Percentiles rank a stretch among this genome's conserved stretches.
phyloP scores from a whole-genome alignment of 805 yeast species.

The Scheffersomyces spartinae region DNA sequence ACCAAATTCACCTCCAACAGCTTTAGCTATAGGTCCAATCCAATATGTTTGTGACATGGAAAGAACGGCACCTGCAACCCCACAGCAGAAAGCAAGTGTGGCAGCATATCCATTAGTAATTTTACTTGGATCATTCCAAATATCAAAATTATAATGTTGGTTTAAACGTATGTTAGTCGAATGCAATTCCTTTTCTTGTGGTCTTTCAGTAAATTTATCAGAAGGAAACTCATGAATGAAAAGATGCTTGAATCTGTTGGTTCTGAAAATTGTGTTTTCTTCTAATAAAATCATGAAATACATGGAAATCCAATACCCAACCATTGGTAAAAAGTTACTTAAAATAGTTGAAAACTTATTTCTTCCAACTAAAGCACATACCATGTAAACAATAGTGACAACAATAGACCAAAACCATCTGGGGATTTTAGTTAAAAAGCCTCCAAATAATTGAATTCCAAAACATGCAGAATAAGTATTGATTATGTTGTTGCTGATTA shows the following conservation, averaged over 20 bases:
- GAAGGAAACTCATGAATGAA: too few relatives aligned
- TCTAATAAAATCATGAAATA: conserved; percentile 61
- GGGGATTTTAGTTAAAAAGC: conserved; percentile 47
- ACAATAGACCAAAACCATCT: conserved; percentile 67
- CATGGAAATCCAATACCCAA: conserved; percentile 84
- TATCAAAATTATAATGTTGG: conserved; percentile 55
- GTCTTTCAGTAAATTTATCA: too few relatives aligned
- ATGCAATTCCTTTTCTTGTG: too few relatives aligned
- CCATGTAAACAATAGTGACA: conserved; percentile 51
- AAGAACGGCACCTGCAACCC: conserved; percentile 71
- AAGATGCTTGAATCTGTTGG: conserved; percentile 27
- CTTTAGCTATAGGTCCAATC: conserved; percentile 60
- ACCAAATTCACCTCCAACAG: conserved; percentile 49
- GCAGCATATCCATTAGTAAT: conserved; percentile 71
- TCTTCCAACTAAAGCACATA: conserved; percentile 67
- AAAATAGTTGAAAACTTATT: conserved; percentile 60
- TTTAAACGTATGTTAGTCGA: too few relatives aligned
- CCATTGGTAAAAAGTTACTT: conserved; percentile 80
- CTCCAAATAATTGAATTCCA: conserved; percentile 56
- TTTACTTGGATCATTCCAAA: conserved; percentile 53
- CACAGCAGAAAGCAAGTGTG: conserved; percentile 48
- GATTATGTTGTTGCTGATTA: conserved; percentile 71
- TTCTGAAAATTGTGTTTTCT: conserved; percentile 64
- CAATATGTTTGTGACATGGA: conserved; percentile 87
- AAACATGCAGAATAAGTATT: conserved; percentile 77